Percentiles rank a stretch among this genome's conserved stretches.
phyloP scores from a whole-genome alignment of 768 basidiomycete genomes.

The Pleurotus giganteus region DNA sequence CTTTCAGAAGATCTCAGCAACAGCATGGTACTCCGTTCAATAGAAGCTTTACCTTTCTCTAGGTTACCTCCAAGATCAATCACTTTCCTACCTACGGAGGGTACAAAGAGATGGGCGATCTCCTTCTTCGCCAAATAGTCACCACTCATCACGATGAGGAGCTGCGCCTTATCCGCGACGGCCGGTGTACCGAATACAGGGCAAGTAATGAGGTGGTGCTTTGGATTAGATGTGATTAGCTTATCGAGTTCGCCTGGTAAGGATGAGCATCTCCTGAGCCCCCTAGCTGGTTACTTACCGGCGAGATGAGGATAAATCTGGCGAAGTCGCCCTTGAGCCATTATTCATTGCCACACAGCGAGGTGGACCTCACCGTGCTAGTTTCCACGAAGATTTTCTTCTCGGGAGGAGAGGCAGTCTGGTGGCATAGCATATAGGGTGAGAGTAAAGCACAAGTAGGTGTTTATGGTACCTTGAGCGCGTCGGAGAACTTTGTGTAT shows the following conservation, averaged over 20 bases:
- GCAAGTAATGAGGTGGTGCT: conserved; percentile 65
- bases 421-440: conserved; percentile 15
- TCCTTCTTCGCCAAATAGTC: conserved; percentile 82
- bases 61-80: conserved; percentile 84
- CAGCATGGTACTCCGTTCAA: neutral
- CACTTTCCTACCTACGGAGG: conserved; percentile 73
- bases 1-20: conserved; percentile 27
- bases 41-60: conserved; percentile 59
- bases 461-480: conserved; percentile 47
- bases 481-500: conserved; percentile 58
- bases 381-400: conserved; percentile 84
- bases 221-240: conserved; percentile 55
- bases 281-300: conserved; percentile 25
- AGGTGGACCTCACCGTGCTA: conserved; percentile 59
- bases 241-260: conserved; percentile 63
- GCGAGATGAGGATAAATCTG: conserved; percentile 57
- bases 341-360: neutral
- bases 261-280: neutral
- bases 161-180: conserved; percentile 60
- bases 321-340: neutral
- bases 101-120: conserved; percentile 73
- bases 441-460: neutral
- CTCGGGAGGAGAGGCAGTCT: conserved; percentile 42
- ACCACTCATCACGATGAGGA: conserved; percentile 78
- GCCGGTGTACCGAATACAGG: conserved; percentile 78